These are phyloP conservation scores for Mucor sp. DNA, from an alignment of 371 early-diverging fungal species.

Conservation along the genomic window DNA sequence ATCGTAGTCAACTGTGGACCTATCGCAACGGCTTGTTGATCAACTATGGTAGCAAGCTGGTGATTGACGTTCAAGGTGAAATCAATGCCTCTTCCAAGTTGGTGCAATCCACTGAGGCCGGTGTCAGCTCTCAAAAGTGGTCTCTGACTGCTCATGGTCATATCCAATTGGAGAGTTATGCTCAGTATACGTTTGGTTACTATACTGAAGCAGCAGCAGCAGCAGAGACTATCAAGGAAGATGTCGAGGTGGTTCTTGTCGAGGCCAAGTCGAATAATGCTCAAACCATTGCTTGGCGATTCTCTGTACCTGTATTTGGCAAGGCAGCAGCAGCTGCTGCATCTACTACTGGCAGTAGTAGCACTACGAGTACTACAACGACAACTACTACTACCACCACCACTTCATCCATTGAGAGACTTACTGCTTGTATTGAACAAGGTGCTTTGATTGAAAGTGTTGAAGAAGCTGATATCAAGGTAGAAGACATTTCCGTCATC, in stretches of 20 bases:
- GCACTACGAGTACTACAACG: conserved; percentile 5
- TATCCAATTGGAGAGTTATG: conserved; percentile 37
- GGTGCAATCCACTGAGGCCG: conserved; percentile 26
- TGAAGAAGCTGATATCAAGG: conserved; percentile 24
- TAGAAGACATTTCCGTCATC: conserved; percentile 27
- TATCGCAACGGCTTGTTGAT: conserved; percentile 51
- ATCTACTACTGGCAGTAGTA: background rate
- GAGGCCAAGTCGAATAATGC: conserved; percentile 5
- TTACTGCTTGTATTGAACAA: conserved; percentile 25
- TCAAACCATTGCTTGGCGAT: conserved; percentile 33
- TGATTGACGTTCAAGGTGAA: conserved; percentile 36
- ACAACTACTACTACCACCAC: background rate
- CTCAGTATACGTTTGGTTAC: conserved; percentile 30
- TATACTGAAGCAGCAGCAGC: too few relatives aligned
- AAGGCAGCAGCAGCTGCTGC: conserved; percentile 11
- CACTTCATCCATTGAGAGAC: conserved; percentile 18
- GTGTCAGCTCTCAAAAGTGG: conserved; percentile 40
- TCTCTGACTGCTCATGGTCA: conserved; percentile 38
- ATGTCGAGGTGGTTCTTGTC: conserved; percentile 12
- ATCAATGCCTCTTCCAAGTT: conserved; percentile 20
- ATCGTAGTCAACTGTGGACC: conserved; percentile 54
- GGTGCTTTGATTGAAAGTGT: conserved; percentile 34
- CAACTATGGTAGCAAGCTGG: conserved; percentile 55
- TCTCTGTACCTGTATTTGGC: conserved; percentile 47
- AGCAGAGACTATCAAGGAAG: conserved; percentile 13